phyloP scores from a whole-genome alignment of 257 asterid genomes.

The Thymus quinquecostatus region DNA sequence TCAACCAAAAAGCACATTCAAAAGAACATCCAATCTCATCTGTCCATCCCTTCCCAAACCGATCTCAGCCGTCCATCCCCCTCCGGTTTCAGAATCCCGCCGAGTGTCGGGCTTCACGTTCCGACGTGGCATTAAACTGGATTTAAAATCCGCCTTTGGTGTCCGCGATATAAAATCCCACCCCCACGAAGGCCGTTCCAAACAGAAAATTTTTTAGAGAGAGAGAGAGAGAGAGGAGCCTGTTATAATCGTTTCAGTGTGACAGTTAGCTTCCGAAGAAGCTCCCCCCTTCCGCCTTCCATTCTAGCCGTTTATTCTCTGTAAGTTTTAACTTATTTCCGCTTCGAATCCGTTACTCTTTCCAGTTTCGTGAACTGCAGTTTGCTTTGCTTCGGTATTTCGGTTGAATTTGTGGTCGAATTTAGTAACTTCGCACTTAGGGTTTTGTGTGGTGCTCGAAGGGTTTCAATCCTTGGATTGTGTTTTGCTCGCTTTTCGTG shows the following conservation, averaged over 20 bases:
- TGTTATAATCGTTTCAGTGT: conserved; percentile 11
- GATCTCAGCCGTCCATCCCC: conserved; percentile 25
- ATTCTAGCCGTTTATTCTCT: conserved; percentile 30
- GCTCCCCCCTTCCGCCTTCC: conserved; percentile 21
- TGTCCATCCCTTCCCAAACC: conserved; percentile 26
- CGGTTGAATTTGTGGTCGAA: neutral
- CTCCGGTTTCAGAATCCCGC: conserved; percentile 37
- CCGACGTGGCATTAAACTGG: conserved; percentile 64
- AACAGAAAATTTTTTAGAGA: conserved; percentile 31
- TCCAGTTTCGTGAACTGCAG: conserved; percentile 14
- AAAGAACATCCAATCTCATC: conserved; percentile 40
- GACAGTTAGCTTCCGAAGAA: conserved; percentile 33
- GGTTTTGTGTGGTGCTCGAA: conserved; percentile 35
- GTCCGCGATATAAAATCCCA: conserved; percentile 59
- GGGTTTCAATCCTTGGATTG: conserved; percentile 14
- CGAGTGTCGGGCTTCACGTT: conserved; percentile 42
- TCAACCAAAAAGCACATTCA: conserved; percentile 15
- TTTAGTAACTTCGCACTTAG: conserved; percentile 39
- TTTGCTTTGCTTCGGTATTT: neutral
- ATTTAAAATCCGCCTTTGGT: conserved; percentile 74
- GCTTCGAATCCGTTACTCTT: conserved; percentile 5
- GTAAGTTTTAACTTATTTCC: conserved; percentile 37
- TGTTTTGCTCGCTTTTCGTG: neutral
- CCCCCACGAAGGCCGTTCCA: conserved; percentile 11
- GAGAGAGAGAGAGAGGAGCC: neutral